phyloP scores from a whole-genome alignment of 805 yeast genomes.

The Wickerhamiella qilinensis region DNA sequence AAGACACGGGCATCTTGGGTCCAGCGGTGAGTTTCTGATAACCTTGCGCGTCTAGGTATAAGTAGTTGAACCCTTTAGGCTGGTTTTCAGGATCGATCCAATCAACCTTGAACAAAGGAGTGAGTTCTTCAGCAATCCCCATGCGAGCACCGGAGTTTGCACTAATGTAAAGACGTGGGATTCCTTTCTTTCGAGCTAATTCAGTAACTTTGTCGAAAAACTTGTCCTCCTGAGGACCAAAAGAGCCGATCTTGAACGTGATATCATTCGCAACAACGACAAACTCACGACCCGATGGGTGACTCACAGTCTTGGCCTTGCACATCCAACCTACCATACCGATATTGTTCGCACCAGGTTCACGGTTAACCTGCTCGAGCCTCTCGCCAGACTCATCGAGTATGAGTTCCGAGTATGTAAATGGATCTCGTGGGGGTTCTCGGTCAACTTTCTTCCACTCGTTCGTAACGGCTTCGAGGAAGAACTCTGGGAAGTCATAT shows the following conservation, averaged over 20 bases:
- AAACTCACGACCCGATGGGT: slow-evolving; percentile 90
- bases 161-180: slow-evolving; percentile 88
- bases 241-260: slow-evolving; percentile 95
- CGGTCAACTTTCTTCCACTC: slow-evolving; percentile 57
- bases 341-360: slow-evolving; percentile 86
- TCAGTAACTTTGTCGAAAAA: slow-evolving; percentile 89
- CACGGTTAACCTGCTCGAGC: slow-evolving; percentile 79
- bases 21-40: slow-evolving; percentile 31
- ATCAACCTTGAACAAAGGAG: slow-evolving; percentile 76
- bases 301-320: slow-evolving; percentile 87
- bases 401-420: slow-evolving; percentile 68
- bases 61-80: slow-evolving; percentile 75
- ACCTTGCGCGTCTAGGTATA: slow-evolving; percentile 61
- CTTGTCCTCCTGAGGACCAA: slow-evolving; percentile 90
- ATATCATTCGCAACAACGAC: slow-evolving; percentile 92
- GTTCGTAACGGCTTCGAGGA: slow-evolving; percentile 77
- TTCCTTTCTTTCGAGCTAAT: slow-evolving; percentile 74
- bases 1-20: slow-evolving; percentile 36
- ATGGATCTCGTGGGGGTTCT: slow-evolving; percentile 49
- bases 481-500: slow-evolving; percentile 96
- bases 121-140: slow-evolving; percentile 92
- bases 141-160: slow-evolving; percentile 99
- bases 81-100: slow-evolving; percentile 74
- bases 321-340: slow-evolving; percentile 98
- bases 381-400: slow-evolving; percentile 61